These are phyloP conservation scores for Eragrostis curvula DNA, from an alignment of 176 grass and related monocot genomes.

Conservation along the genomic window DNA sequence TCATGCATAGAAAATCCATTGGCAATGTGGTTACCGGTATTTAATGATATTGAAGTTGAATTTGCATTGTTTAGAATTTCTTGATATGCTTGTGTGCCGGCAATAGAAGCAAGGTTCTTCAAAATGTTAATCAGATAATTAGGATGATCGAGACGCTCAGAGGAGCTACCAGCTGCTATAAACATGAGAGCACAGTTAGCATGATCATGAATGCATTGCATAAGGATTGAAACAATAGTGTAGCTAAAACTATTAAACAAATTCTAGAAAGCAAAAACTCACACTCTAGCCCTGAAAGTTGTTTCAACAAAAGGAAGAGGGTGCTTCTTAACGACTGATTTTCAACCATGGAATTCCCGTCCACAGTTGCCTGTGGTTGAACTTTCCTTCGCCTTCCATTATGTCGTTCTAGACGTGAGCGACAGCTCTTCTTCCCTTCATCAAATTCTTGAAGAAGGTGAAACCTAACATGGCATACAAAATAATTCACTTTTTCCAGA, in stretches of 20 bases:
- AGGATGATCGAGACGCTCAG: constrained; percentile 52
- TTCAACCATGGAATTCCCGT: constrained; percentile 42
- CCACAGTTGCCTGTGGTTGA: constrained; percentile 27
- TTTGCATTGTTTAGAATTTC: constrained; percentile 54
- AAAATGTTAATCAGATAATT: constrained; percentile 62
- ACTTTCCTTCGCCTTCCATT: constrained; percentile 78
- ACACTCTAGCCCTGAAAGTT: constrained; percentile 78
- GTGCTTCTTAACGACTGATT: constrained; percentile 50
- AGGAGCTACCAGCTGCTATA: constrained; percentile 54
- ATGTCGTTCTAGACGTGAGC: constrained; percentile 70
- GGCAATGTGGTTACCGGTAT: constrained; percentile 38
- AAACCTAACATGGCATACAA: constrained; percentile 53
- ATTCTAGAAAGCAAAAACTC: constrained; percentile 38
- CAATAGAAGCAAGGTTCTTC: constrained; percentile 60
- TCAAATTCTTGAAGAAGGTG: constrained; percentile 93
- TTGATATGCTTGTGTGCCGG: constrained; percentile 60
- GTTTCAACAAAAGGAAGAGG: constrained; percentile 64
- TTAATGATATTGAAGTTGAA: constrained; percentile 47
- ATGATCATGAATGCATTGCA: constrained; percentile 2
- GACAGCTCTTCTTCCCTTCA: constrained; percentile 90
- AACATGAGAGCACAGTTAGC: constrained; percentile 34
- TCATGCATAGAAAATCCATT: constrained; percentile 42
- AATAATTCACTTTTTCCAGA: constrained; percentile 16
- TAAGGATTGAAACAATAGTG: not conserved
- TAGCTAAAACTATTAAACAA: not conserved